Evolutionary conservation across 768 basidiomycete species (phyloP), one percentile per base, ranked within the genome.

Genomic region (Calocera viscosa): DNA sequence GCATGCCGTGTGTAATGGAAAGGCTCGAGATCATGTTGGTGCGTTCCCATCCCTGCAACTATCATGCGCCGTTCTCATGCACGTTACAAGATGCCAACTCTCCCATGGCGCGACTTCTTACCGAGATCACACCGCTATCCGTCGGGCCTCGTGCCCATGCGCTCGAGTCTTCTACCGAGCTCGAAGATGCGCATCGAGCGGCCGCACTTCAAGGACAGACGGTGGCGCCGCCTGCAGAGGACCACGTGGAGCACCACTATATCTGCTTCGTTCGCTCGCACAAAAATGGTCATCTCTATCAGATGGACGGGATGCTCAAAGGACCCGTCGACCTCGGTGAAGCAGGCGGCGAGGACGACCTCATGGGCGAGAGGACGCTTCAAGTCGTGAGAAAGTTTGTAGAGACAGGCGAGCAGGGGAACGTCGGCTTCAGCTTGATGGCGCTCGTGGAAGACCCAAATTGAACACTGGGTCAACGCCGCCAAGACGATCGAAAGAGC

Each of bases 231-330:
- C 63, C 64, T 22, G 63, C 67, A 26, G 67, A 67, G 33, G 67
- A 39, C 17, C 63, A 67, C 32, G 67, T 67, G 17, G 67, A 67
- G 40, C 64, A 64, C 41, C 67, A 67, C 30, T 67, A 67, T 26
- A 47, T 67, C 2, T 38, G 38, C 24, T 67, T 67, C 30, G 63
- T 67, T 24, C 63, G 43, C 19, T 67, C 67, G 3, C 28, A 11
- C 22, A 64, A 64, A 39, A 64, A 39, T 26, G 63, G 63, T 12
- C 67, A 64, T 33, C 34, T 67, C n/a, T 67, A 64, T 64, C 63
- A 41, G 38, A 30, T 67, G 63, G 67, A 67, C 49, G 67, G 67
- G 26, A 49, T 64, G 30, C 28, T 63, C 24, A 64, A 64, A 24
- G 67, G 67, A 7, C 67, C 67, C 17, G 39, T 67, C 0, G 67